Base-by-base conservation (phyloP, 805 yeast species). In the Barnettozyma sp. region DNA sequence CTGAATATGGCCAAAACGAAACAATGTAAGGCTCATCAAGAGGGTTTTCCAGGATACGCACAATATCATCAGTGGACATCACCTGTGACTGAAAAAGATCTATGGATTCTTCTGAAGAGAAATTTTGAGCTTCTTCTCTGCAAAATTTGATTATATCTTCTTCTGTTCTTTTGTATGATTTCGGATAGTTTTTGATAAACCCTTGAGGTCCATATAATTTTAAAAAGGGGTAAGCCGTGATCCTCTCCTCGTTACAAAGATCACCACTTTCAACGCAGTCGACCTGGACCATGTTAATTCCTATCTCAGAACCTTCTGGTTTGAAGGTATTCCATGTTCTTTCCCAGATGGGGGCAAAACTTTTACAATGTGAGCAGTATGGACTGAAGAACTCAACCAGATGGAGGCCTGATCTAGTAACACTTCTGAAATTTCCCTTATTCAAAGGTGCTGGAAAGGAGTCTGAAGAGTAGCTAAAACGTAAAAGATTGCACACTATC, bases 301-400 rank as follows among this genome's bases (percentile, higher is more conserved):
- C 65, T 34, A 71, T 46, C 7, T 58, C 46, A 13, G 62, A 52
- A 30, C 70, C 68, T 25, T 73, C 77, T 8, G 58, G 54, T 24
- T 66, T 56, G 47, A 73, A 70, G 4, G 58, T 55, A 17, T 63
- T 48, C 60, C 75, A 83, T 0, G 90, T 71, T 38, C 70, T 65
- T 40, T 76, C 71, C 97, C 97, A 92, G 7, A 62, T 68, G 2
- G 98, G 97, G 2, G 84, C 92, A 35, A 92, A 61, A 7, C 62
- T 66, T 42, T 63, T 70, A 61, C 98, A 92, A 59, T 90, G 97
- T 7, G 63, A 56, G 56, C 98, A 92, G 50, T 79, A 79, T 0
- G 98, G 98, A 22, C 95, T 85, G 55, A 61, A 92, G 59, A 86
- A 88, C 60, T 90, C 96, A 22, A 90, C 78, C 51, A 90, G 68